These are phyloP conservation scores for Kazachstania sp. DNA, from an alignment of 1,139 yeast species.

Conservation along the genomic window DNA sequence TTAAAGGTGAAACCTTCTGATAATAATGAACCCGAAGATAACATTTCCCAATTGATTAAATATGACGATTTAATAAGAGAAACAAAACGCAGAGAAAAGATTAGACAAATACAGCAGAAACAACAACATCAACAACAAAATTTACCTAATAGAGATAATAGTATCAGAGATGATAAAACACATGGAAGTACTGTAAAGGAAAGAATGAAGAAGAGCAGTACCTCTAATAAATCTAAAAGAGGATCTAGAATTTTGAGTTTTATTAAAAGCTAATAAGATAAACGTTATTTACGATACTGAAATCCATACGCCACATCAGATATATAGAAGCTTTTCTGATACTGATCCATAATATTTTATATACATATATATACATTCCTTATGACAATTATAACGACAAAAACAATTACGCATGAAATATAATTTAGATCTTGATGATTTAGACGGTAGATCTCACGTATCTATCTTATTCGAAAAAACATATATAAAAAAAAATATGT, in stretches of 20 bases:
- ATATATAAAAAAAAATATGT: neutral
- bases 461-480: neutral
- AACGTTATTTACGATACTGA: neutral
- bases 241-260: conserved; percentile 16
- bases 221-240: conserved; percentile 7
- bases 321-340: neutral
- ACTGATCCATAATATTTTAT: neutral
- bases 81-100: neutral
- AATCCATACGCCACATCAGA: neutral
- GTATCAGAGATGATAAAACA: neutral
- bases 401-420: neutral
- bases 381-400: neutral
- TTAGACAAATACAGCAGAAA: neutral
- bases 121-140: neutral
- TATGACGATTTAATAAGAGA: conserved; percentile 18
- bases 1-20: conserved; percentile 3
- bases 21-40: conserved; percentile 11
- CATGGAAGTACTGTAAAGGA: conserved; percentile 1
- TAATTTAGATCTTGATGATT: too few relatives aligned
- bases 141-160: neutral
- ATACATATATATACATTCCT: neutral
- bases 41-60: conserved; percentile 20
- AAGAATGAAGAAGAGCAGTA: neutral
- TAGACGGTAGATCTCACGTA: neutral
- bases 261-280: conserved; percentile 6